Conservation (phyloP, 768 basidiomycete species). For the Auricularia sp. region DNA sequence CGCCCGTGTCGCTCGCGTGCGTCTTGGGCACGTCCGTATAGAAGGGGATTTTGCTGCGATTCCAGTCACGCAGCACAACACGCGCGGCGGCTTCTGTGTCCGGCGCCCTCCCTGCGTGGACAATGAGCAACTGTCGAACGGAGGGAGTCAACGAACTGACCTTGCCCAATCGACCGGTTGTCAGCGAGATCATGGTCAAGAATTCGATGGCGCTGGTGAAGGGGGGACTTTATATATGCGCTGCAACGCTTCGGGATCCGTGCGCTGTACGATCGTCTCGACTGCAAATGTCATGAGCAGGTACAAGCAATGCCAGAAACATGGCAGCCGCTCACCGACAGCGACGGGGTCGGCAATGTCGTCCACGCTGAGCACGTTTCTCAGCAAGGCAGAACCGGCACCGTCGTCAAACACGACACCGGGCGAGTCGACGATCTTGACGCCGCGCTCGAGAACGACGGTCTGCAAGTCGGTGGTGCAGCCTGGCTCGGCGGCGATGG, state of each 20-base stretch:
- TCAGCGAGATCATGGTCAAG: slow-evolving; percentile 80
- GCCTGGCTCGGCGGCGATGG: slow-evolving; percentile 88
- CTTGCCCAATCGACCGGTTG: slow-evolving; percentile 75
- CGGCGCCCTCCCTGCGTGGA: slow-evolving; percentile 72
- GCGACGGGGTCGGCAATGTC: slow-evolving; percentile 84
- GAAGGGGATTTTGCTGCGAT: slow-evolving; percentile 90
- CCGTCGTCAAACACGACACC: slow-evolving; percentile 92
- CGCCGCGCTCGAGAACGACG: slow-evolving; percentile 82
- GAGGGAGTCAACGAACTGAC: slow-evolving; percentile 24
- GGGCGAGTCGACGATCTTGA: slow-evolving; percentile 90
- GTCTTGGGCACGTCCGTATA: slow-evolving; percentile 68
- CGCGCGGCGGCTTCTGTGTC: slow-evolving; percentile 77
- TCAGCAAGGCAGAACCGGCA: slow-evolving; percentile 49
- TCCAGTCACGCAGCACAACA: slow-evolving; percentile 84
- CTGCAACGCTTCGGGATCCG: slow-evolving; percentile 58
- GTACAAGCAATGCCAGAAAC: background rate
- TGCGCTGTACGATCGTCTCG: slow-evolving; percentile 74
- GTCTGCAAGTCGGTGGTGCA: slow-evolving; percentile 90
- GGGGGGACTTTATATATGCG: slow-evolving; percentile 80
- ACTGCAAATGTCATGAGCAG: slow-evolving; percentile 35
- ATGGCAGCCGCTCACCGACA: slow-evolving; percentile 50
- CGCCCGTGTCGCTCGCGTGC: slow-evolving; percentile 75
- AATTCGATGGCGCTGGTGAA: slow-evolving; percentile 71
- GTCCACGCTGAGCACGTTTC: slow-evolving; percentile 87
- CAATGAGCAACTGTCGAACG: background rate